Percentiles rank a stretch among this genome's conserved stretches.
These are phyloP conservation scores for Linnemannia schmuckeri DNA, from an alignment of 192 early-diverging fungal genomes.

Conservation along the genomic window DNA sequence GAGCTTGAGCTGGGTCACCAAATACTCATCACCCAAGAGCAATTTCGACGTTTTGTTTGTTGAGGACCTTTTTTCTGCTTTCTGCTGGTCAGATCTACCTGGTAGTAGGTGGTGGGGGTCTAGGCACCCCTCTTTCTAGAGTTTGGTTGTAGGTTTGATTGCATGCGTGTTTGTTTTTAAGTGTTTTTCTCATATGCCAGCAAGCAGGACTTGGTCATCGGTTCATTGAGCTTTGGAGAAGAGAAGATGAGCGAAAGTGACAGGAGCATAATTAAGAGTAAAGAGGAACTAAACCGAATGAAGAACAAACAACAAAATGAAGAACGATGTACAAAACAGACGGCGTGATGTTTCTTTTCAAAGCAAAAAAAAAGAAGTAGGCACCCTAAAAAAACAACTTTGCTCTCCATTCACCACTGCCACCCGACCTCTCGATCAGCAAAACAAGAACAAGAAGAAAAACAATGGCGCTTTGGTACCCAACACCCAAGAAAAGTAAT, in stretches of 20 bases:
- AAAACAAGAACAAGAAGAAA: neutral
- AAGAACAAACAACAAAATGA: neutral
- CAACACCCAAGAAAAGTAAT: neutral
- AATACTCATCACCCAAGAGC: too few relatives aligned
- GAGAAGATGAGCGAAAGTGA: neutral
- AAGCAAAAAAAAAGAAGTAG: neutral
- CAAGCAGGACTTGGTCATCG: neutral
- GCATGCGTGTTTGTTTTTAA: neutral
- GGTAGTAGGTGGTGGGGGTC: neutral
- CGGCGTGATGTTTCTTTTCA: neutral
- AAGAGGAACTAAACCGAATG: neutral
- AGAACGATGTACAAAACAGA: neutral
- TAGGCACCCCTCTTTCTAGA: neutral
- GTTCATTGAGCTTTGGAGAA: neutral
- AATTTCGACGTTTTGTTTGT: neutral
- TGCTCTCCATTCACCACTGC: neutral
- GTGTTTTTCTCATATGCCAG: neutral
- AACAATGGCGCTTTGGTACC: slow-evolving; percentile 7
- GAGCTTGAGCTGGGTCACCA: too few relatives aligned
- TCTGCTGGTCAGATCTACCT: neutral
- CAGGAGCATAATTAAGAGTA: neutral
- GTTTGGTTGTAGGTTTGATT: neutral
- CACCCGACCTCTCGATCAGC: neutral
- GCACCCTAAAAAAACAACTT: neutral
- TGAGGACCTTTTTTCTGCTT: neutral